Evolutionary conservation across 2,329 filamentous ascomycete genomes (phyloP), one percentile per base, ranked within the genome.

Genomic region (Endothia cerciana): DNA sequence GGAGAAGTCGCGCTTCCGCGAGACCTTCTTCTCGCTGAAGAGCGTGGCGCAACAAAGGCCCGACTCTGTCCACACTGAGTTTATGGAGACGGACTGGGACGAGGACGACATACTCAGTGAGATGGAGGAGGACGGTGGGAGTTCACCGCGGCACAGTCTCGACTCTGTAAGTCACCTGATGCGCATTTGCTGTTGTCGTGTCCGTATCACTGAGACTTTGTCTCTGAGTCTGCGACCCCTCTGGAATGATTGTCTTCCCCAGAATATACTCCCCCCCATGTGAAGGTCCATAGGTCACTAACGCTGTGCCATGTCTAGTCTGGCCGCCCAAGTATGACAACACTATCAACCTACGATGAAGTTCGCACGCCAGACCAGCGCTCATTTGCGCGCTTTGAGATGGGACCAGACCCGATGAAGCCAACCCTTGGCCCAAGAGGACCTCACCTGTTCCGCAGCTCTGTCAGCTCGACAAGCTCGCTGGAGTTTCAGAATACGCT

Each of bases 281-380:
- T 19, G 25, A 17, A 55, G 6, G 11, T 40, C 38, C 17, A 6
- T 30, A 22, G 30, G 30, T 65, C 58, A 28, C 75, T 69, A 71
- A 72, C 59, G 38, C 19, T 3, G 6, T n/a, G 47, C n/a, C 33
- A 25, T 25, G 10, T 41, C n/a, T 74, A 93, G 91, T 84, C 86
- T 69, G 85, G 84, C 72, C 86, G 91, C 73, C 87, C 87, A 67
- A 96, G 92, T 80, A 88, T 94, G 74, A 94, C 92, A 3, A 97
- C 94, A 2, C 83, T 95, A 45, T 97, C 93, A 7, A 94, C 92
- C 1, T 93, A 91, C 73, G 93, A 96, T 73, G 93, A 97, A 75
- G 85, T 89, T 3, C 87, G 87, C 38, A 97, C 94, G 33, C 94
- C 94, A 22, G 66, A 68, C 6, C 66, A 68, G 45, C 66, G 63